Evolutionary conservation across 2,329 filamentous ascomycete species (phyloP).

Genomic region (Diplodia mutila): DNA sequence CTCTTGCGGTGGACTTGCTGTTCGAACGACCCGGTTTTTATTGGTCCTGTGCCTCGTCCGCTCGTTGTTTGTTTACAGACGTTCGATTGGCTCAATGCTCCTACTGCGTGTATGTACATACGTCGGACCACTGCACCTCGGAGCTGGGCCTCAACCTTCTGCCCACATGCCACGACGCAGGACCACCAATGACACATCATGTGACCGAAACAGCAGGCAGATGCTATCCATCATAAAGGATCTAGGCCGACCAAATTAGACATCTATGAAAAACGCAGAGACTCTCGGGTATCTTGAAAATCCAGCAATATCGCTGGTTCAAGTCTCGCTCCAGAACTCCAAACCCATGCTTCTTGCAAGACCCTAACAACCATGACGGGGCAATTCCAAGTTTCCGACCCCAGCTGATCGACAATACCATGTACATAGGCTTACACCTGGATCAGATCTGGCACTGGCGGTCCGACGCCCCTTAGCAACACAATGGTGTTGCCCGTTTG

Average conservation of each 20-base stretch:
- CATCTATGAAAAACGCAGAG: background rate
- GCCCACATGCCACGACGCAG: background rate
- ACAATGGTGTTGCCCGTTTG: conserved; percentile 89
- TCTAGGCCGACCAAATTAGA: background rate
- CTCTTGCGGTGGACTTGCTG: background rate
- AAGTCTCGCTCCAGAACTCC: conserved; percentile 8
- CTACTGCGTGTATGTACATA: no score
- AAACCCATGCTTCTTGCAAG: conserved; percentile 2
- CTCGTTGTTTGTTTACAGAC: background rate
- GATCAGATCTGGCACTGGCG: conserved; percentile 73
- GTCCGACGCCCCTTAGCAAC: conserved; percentile 80
- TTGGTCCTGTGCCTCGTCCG: background rate
- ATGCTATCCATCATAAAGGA: background rate
- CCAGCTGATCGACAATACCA: background rate
- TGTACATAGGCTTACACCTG: conserved; percentile 43
- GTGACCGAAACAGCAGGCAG: background rate
- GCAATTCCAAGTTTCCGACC: background rate
- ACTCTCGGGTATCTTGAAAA: conserved; percentile 4
- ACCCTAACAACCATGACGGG: background rate
- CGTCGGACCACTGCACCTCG: background rate
- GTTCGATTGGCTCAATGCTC: background rate
- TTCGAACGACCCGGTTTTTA: background rate
- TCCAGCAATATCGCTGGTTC: background rate
- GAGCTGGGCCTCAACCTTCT: background rate
- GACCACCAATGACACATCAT: background rate